Conservation (phyloP, 192 early-diverging fungal genomes). For the Fimicolochytrium jonesii region DNA sequence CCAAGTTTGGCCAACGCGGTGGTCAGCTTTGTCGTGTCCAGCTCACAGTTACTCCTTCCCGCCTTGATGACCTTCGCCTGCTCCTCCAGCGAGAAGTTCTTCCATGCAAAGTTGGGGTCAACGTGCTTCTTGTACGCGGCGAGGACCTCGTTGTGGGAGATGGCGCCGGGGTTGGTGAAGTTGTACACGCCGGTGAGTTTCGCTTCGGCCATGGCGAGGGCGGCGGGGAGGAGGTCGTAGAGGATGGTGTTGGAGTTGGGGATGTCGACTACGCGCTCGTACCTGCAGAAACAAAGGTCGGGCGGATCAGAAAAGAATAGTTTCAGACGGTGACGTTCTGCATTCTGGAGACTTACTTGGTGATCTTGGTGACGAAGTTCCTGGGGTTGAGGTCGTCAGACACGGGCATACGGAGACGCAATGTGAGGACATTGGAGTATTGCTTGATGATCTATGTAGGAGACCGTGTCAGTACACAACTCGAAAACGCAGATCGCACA, state of each 20-base stretch:
- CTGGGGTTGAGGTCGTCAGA: slow-evolving; percentile 28
- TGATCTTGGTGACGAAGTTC: slow-evolving; percentile 33
- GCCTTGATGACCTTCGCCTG: slow-evolving; percentile 28
- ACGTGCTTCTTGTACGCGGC: slow-evolving; percentile 28
- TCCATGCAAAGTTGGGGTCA: slow-evolving; percentile 23
- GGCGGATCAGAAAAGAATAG: too few species aligned
- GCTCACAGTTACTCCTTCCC: slow-evolving; percentile 26
- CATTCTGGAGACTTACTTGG: slow-evolving; percentile 15
- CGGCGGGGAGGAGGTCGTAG: slow-evolving; percentile 22
- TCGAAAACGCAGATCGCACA: too few species aligned
- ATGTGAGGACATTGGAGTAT: slow-evolving; percentile 21
- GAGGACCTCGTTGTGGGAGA: slow-evolving; percentile 29
- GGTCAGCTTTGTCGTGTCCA: slow-evolving; percentile 25
- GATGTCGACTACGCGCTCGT: slow-evolving; percentile 26
- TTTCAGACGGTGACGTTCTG: too few species aligned
- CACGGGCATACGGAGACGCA: slow-evolving; percentile 31
- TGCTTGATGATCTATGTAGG: slow-evolving; percentile 18
- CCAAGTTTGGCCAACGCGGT: slow-evolving; percentile 10
- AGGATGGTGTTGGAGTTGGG: slow-evolving; percentile 32
- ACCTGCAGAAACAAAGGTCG: too few species aligned
- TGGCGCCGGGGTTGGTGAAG: slow-evolving; percentile 30
- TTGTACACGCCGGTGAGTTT: slow-evolving; percentile 18
- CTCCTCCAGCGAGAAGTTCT: slow-evolving; percentile 29
- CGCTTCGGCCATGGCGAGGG: slow-evolving; percentile 9
- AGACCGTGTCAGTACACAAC: too few species aligned